phyloP scores from a whole-genome alignment of 2,329 filamentous ascomycete species.

The Bipolaris cookei region DNA sequence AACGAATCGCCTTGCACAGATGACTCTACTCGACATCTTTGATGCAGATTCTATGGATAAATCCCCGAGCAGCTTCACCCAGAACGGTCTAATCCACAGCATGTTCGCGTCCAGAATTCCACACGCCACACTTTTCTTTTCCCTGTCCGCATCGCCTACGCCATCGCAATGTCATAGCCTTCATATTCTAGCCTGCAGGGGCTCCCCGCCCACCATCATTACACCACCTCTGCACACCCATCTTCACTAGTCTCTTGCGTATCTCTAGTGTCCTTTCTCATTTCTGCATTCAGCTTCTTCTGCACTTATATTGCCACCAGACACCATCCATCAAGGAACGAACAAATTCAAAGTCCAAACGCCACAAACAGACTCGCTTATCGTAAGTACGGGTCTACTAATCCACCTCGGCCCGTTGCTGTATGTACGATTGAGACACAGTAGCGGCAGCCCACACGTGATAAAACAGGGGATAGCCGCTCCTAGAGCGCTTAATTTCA shows the following conservation, averaged over 20 bases:
- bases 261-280: neutral
- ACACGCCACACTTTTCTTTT: slow-evolving; percentile 10
- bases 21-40: neutral
- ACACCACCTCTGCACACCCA: neutral
- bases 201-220: neutral
- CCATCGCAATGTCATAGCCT: neutral
- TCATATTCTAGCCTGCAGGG: slow-evolving; percentile 1
- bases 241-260: neutral
- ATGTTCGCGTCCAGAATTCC: slow-evolving; percentile 1
- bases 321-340: neutral
- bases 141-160: neutral
- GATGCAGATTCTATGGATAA: neutral
- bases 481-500: neutral
- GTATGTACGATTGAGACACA: slow-evolving; percentile 8
- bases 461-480: neutral
- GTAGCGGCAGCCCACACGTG: slow-evolving; percentile 4
- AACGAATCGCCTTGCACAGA: slow-evolving; percentile 1
- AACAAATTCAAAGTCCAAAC: neutral
- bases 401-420: slow-evolving; percentile 8
- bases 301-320: neutral
- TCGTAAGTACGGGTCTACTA: neutral
- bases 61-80: neutral
- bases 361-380: slow-evolving; percentile 7
- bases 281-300: neutral
- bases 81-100: neutral